Base-by-base conservation (phyloP, 805 yeast genomes). In the Saccharomycopsis oosterbeekiorum region DNA sequence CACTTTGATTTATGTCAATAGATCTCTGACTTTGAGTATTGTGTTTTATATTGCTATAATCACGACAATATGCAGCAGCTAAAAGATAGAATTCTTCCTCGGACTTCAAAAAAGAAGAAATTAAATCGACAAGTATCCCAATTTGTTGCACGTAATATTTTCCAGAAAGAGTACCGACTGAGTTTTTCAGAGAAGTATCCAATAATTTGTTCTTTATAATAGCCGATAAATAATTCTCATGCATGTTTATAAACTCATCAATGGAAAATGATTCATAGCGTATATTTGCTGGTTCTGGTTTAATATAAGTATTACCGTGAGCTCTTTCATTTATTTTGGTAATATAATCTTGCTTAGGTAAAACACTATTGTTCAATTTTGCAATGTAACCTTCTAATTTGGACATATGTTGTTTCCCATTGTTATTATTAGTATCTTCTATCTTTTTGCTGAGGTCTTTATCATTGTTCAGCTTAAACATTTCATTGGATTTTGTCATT, bases 171-270 rank as follows among this genome's bases (percentile, higher is more conserved):
- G 67, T 69, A 0, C 80, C 82, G 17, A 65, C 66, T 11, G 74
- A 68, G 11, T 64, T 59, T 9, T 64, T 58, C 37, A 59, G 62
- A 2, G 66, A 60, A 10, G 70, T 67, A 58, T 70, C 73, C 47
- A 77, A 69, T 10, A 79, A 62, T 57, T 73, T 73, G 59, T 74
- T 72, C 15, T 73, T 68, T 1, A 78, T 73, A 21, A 78, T 75
- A 1, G 69, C 64, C 14, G 65, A 60, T 58, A 76, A 61, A 66
- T 70, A 76, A 2, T 63, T 62, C 24, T 68, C 67, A 65, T 79
- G 82, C 15, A 74, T 58, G 4, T 65, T 43, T 11, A 75, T 73
- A 12, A 85, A 67, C 53, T 83, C 84, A 65, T 84, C 85, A 57
- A 85, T 70, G 12, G 81, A 77, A 55, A 73, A 73, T 17, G 73